Evolutionary conservation across 2,329 filamentous ascomycete genomes (phyloP).

Genomic region (Aureobasidium sp.): DNA sequence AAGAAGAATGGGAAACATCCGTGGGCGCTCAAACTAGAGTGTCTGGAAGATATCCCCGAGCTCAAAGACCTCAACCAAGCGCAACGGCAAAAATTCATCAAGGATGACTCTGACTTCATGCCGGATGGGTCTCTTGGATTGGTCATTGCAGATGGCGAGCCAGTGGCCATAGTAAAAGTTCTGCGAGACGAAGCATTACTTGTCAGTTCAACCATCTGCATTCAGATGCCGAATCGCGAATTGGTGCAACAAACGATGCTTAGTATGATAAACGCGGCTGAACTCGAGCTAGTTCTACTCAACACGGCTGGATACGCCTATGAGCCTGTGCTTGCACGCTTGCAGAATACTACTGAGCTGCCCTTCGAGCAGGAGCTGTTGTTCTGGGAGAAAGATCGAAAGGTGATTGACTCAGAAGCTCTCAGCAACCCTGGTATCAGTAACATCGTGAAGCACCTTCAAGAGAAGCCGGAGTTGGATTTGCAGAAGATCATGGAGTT

Average conservation of each 20-base stretch:
- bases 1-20: not conserved
- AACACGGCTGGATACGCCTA: conserved; percentile 1
- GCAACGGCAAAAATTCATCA: not conserved
- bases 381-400: conserved; percentile 24
- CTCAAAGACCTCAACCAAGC: not conserved
- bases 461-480: conserved; percentile 18
- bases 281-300: not conserved
- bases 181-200: conserved; percentile 4
- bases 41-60: not conserved
- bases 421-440: not conserved
- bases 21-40: not conserved
- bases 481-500: conserved; percentile 29
- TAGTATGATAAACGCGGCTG: not conserved
- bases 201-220: not conserved
- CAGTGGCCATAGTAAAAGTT: not conserved
- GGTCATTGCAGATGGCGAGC: not conserved
- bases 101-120: not conserved
- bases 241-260: not conserved
- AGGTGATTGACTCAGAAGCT: conserved; percentile 20
- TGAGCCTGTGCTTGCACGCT: not conserved
- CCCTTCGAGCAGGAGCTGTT: conserved; percentile 17
- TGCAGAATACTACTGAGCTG: conserved; percentile 15
- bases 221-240: not conserved
- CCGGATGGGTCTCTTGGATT: not conserved
- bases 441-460: not conserved